A percentile compares a stretch with the other conserved stretches of the same genome.
These are phyloP conservation scores for Blastomyces parvus DNA, from an alignment of 2,329 filamentous ascomycete genomes.

Conservation along the genomic window DNA sequence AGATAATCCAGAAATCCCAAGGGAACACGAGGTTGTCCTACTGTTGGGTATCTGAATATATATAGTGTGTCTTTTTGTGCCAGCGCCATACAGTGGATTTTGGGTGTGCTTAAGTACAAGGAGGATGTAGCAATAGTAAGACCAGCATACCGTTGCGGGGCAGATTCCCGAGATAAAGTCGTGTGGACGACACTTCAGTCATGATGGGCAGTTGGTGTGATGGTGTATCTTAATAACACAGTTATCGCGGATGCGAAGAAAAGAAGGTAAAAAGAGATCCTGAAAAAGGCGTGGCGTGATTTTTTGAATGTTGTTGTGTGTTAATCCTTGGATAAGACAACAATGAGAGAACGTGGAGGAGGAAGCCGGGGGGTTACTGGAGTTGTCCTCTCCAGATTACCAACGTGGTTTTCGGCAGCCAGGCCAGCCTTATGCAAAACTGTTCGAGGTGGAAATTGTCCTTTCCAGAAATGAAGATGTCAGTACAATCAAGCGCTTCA, in stretches of 20 bases:
- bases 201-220: constrained; percentile 37
- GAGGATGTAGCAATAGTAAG: constrained; percentile 27
- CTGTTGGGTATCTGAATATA: not conserved
- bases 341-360: not conserved
- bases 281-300: not conserved
- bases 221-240: constrained; percentile 1
- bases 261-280: not conserved
- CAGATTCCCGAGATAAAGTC: constrained; percentile 96
- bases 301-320: not conserved
- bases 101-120: constrained; percentile 12
- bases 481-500: constrained; percentile 1
- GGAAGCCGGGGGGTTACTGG: not conserved
- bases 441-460: not conserved
- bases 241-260: not conserved
- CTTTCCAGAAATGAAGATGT: not conserved
- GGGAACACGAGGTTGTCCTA: constrained; percentile 5
- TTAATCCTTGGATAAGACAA: not conserved
- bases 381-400: constrained; percentile 5
- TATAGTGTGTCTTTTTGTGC: constrained; percentile 10
- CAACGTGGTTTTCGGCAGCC: constrained; percentile 2
- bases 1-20: constrained; percentile 15
- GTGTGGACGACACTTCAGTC: constrained; percentile 85
- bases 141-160: constrained; percentile 75
- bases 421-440: constrained; percentile 1
- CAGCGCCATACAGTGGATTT: constrained; percentile 14